A percentile compares a stretch with the other conserved stretches of the same genome.
Conservation (phyloP, 2,329 filamentous ascomycete genomes). For the Scorias spongiosa region DNA sequence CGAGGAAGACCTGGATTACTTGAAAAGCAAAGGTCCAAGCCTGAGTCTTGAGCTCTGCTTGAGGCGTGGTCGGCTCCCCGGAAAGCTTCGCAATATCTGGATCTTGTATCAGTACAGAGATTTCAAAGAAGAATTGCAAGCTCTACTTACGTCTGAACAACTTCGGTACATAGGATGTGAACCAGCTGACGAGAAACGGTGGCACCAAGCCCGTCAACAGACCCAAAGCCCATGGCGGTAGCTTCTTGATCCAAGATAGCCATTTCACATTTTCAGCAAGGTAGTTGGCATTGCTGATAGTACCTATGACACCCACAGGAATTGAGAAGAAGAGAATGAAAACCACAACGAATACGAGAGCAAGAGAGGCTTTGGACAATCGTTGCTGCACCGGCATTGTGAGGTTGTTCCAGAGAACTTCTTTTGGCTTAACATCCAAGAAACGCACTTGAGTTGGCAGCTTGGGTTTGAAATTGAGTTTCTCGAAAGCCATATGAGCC, state of each 20-base stretch:
- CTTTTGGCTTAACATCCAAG: constrained; percentile 29
- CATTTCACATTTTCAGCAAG: constrained; percentile 15
- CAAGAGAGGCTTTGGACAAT: constrained; percentile 16
- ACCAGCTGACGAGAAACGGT: constrained; percentile 17
- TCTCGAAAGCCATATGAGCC: constrained; percentile 71
- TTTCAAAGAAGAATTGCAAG: background rate
- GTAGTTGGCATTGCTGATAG: constrained; percentile 19
- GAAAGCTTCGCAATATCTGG: constrained; percentile 18
- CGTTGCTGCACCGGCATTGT: constrained; percentile 18
- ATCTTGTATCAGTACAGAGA: background rate
- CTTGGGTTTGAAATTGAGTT: constrained; percentile 16
- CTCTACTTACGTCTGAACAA: constrained; percentile 14
- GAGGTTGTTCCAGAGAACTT: constrained; percentile 33
- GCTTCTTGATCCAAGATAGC: constrained; percentile 16
- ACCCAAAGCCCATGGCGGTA: constrained; percentile 16
- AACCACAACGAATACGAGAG: constrained; percentile 16
- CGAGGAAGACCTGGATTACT: constrained; percentile 27
- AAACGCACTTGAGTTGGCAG: constrained; percentile 25
- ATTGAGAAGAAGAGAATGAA: constrained; percentile 24
- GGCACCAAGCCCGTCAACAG: constrained; percentile 19
- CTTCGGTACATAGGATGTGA: constrained; percentile 20
- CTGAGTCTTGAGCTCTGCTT: constrained; percentile 28
- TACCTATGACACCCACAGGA: constrained; percentile 19
- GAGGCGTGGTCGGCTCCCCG: constrained; percentile 25
- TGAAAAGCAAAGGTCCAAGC: constrained; percentile 26